A percentile compares a stretch with the other conserved stretches of the same genome.
Evolutionary conservation across 352 stramenopile species (phyloP).

Genomic region (Globisporangium alternatum): DNA sequence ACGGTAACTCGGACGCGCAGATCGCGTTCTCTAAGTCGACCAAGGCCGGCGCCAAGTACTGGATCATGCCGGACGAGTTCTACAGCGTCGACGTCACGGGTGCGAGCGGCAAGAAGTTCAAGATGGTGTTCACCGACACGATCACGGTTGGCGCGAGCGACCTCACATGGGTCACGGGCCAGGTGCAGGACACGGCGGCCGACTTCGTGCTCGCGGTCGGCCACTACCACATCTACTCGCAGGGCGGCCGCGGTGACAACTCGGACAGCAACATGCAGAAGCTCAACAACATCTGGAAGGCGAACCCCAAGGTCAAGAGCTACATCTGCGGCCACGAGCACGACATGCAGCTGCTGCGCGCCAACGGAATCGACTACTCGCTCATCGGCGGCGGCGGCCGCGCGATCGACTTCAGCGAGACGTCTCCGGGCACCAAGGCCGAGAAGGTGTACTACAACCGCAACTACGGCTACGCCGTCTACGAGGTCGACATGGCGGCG

Average conservation of each 20-base stretch:
- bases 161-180: conserved; percentile 25
- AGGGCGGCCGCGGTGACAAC: conserved; percentile 29
- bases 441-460: conserved; percentile 32
- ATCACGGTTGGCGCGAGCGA: conserved; percentile 24
- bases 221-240: conserved; percentile 37
- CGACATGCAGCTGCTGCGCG: conserved; percentile 38
- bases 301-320: conserved; percentile 26
- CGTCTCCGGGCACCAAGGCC: conserved; percentile 23
- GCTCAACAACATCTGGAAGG: conserved; percentile 24
- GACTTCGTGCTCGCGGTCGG: conserved; percentile 22
- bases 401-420: conserved; percentile 25
- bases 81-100: conserved; percentile 28
- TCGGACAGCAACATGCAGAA: conserved; percentile 24
- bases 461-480: conserved; percentile 36
- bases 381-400: conserved; percentile 35
- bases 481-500: conserved; percentile 25
- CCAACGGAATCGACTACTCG: conserved; percentile 31
- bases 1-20: conserved; percentile 33
- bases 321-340: conserved; percentile 43
- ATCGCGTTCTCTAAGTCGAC: conserved; percentile 27
- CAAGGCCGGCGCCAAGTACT: conserved; percentile 28
- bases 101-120: conserved; percentile 26
- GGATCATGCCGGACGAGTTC: conserved; percentile 39
- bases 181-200: conserved; percentile 21
- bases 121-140: conserved; percentile 34